These are phyloP conservation scores for Endoconidiophora polonica DNA, from an alignment of 2,329 filamentous ascomycete species.

Conservation along the genomic window DNA sequence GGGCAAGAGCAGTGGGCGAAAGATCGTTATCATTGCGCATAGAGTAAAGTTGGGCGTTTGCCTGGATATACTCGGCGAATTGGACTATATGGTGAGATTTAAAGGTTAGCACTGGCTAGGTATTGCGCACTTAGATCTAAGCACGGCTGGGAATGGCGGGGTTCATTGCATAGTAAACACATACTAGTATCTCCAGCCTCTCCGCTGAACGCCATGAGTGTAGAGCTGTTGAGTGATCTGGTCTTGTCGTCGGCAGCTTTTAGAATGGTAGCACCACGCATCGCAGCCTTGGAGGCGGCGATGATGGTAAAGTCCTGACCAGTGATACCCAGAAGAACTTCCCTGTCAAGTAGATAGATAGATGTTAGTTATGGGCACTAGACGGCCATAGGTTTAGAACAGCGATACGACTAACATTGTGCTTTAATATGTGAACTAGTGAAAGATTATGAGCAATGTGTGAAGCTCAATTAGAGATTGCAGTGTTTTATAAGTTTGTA, in stretches of 20 bases:
- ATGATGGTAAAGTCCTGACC: conserved; percentile 99
- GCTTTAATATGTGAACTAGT: background rate
- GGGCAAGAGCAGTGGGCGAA: conserved; percentile 71
- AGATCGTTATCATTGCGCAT: conserved; percentile 96
- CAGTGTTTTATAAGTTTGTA: no score
- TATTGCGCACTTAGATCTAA: background rate
- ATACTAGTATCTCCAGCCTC: conserved; percentile 89
- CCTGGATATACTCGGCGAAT: conserved; percentile 98
- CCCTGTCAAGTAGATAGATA: conserved; percentile 39
- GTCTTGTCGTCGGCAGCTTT: conserved; percentile 97
- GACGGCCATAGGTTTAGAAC: background rate
- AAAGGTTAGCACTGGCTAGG: conserved; percentile 2
- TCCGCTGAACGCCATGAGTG: conserved; percentile 84
- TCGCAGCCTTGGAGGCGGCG: conserved; percentile 91
- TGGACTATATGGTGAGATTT: conserved; percentile 46
- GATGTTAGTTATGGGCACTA: background rate
- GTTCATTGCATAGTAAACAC: background rate
- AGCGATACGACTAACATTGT: conserved; percentile 7
- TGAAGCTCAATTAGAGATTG: background rate
- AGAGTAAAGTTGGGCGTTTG: conserved; percentile 92
- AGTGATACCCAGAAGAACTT: conserved; percentile 93
- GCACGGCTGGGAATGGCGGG: background rate
- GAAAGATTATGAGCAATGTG: background rate
- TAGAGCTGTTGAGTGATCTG: conserved; percentile 77
- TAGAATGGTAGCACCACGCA: conserved; percentile 91